Evolutionary conservation across 2,329 filamentous ascomycete species (phyloP).

Genomic region (Coleophoma eucalyptorum): DNA sequence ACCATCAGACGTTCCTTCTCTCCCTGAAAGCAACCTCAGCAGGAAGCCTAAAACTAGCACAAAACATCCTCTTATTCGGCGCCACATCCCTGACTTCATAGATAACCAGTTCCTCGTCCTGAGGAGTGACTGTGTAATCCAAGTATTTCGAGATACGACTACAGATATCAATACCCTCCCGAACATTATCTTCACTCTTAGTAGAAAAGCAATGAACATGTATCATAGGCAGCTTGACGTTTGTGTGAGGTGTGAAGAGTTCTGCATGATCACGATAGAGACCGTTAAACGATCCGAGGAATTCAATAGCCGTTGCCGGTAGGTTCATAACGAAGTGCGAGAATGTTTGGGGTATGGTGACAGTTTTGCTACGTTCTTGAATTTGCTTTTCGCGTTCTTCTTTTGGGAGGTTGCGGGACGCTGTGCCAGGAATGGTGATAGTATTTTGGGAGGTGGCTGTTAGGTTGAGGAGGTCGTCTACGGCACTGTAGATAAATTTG

Average conservation of each 20-base stretch:
- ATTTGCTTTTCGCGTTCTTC: constrained; percentile 4
- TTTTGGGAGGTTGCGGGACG: not conserved
- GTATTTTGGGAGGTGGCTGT: constrained; percentile 45
- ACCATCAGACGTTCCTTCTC: too few species aligned
- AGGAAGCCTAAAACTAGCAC: constrained; percentile 86
- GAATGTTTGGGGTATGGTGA: constrained; percentile 68
- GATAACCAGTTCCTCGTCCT: constrained; percentile 49
- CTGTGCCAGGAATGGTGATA: constrained; percentile 45
- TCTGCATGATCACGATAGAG: constrained; percentile 70
- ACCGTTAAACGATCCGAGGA: constrained; percentile 72
- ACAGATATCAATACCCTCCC: constrained; percentile 56
- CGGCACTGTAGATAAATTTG: constrained; percentile 71
- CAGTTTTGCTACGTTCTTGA: constrained; percentile 27
- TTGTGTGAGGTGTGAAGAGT: constrained; percentile 59
- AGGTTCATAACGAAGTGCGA: constrained; percentile 99
- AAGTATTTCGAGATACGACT: constrained; percentile 56
- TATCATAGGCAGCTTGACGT: constrained; percentile 67
- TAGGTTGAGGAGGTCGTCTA: constrained; percentile 54
- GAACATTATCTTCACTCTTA: constrained; percentile 71
- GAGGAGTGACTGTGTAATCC: constrained; percentile 35
- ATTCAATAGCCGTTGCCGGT: constrained; percentile 82
- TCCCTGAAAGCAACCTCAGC: constrained; percentile 69
- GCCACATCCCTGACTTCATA: constrained; percentile 81
- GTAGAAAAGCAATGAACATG: constrained; percentile 94
- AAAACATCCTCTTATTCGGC: constrained; percentile 95